These are phyloP conservation scores for Mercurialis annua DNA, from an alignment of 345 rosid genomes.

Conservation along the genomic window DNA sequence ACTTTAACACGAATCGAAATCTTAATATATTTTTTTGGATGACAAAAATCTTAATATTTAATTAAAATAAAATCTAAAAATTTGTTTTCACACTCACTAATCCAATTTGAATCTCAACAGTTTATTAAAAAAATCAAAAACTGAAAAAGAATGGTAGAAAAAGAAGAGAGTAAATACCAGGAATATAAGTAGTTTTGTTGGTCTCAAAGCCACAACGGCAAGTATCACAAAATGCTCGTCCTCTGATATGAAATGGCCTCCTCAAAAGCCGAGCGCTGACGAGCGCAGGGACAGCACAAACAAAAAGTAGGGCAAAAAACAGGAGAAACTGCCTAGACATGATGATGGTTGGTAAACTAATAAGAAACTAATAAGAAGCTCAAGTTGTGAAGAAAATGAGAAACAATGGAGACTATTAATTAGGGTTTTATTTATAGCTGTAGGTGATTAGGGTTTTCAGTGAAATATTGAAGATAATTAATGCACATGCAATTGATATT, in stretches of 20 bases:
- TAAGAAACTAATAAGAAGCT: not conserved
- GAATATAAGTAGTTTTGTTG: slow-evolving; percentile 35
- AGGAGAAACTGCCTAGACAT: slow-evolving; percentile 34
- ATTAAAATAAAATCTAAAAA: no score
- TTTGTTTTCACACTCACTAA: no score
- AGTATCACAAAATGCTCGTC: slow-evolving; percentile 67
- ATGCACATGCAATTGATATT: slow-evolving; percentile 13
- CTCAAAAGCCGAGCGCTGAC: slow-evolving; percentile 8
- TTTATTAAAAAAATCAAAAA: no score
- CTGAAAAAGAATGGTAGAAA: not conserved
- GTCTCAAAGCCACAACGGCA: slow-evolving; percentile 71
- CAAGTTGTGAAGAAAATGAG: not conserved
- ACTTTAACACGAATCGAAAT: no score
- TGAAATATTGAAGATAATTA: no score
- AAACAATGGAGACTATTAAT: not conserved
- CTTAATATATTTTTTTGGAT: no score
- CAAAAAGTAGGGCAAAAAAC: slow-evolving; percentile 26
- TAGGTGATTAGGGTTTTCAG: no score
- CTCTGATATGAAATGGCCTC: slow-evolving; percentile 40
- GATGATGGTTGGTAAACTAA: not conserved
- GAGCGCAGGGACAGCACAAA: slow-evolving; percentile 28
- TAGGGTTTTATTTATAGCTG: no score
- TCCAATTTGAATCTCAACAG: no score
- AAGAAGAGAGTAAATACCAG: slow-evolving; percentile 26
- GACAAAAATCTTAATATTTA: no score